phyloP scores from a whole-genome alignment of 1,284 basidiomycete species.

The Anthracocystis panici-leucophaei region DNA sequence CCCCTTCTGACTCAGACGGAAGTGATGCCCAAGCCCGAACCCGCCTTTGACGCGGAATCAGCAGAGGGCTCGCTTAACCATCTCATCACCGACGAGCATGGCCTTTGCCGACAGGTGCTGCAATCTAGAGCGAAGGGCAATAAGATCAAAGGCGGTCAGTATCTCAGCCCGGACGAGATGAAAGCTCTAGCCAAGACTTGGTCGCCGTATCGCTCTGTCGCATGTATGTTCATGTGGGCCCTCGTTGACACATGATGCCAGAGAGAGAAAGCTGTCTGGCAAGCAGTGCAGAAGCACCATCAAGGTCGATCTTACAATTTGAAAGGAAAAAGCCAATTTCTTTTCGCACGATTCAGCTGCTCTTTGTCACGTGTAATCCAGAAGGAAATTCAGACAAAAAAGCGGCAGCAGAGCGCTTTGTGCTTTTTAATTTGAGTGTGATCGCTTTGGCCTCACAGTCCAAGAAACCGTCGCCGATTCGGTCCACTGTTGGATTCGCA shows the following conservation, averaged over 20 bases:
- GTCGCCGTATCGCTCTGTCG: conserved; percentile 64
- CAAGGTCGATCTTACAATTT: conserved; percentile 13
- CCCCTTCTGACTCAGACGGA: conserved; percentile 37
- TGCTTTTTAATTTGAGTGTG: conserved; percentile 12
- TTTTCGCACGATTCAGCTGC: conserved; percentile 18
- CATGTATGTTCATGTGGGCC: conserved; percentile 64
- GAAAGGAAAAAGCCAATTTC: too few species aligned
- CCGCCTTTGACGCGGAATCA: conserved; percentile 9
- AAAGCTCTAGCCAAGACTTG: conserved; percentile 56
- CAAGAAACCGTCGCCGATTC: conserved; percentile 10
- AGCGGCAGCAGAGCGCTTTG: conserved; percentile 16
- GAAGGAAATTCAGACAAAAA: conserved; percentile 1
- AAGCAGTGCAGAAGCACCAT: neutral
- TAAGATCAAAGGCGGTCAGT: conserved; percentile 65
- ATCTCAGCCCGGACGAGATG: conserved; percentile 66
- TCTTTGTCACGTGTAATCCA: conserved; percentile 26
- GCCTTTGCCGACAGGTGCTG: conserved; percentile 39
- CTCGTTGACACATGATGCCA: conserved; percentile 44
- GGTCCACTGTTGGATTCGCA: conserved; percentile 19
- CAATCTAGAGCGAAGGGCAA: conserved; percentile 57
- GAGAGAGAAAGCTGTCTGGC: neutral
- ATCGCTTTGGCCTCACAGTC: conserved; percentile 31
- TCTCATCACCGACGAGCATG: conserved; percentile 37
- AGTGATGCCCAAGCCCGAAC: conserved; percentile 37
- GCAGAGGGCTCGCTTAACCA: conserved; percentile 23